phyloP scores from a whole-genome alignment of 768 basidiomycete genomes.

The Fistulinella prunicolor region DNA sequence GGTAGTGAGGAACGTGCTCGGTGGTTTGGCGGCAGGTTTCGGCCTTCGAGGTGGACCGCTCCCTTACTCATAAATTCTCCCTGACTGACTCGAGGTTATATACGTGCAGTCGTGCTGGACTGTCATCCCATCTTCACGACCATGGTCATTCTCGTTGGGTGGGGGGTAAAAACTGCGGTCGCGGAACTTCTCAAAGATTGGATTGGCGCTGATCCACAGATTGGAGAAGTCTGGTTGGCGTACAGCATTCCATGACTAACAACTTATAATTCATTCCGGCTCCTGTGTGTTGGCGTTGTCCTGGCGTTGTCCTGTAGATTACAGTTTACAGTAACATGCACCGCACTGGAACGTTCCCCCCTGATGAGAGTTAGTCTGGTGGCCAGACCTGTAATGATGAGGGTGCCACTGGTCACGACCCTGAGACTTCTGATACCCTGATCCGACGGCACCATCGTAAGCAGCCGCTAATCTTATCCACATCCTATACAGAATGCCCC shows the following conservation, averaged over 20 bases:
- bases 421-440: slow-evolving; percentile 24
- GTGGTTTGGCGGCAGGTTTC: slow-evolving; percentile 86
- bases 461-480: slow-evolving; percentile 4
- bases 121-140: slow-evolving; percentile 73
- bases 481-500: slow-evolving; percentile 23
- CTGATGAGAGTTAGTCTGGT: too few species aligned
- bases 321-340: neutral
- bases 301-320: slow-evolving; percentile 6
- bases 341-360: too few species aligned
- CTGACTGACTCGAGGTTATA: neutral
- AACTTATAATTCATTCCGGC: too few species aligned
- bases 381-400: too few species aligned
- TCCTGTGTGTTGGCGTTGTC: too few species aligned
- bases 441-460: neutral
- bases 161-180: slow-evolving; percentile 65
- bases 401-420: slow-evolving; percentile 11
- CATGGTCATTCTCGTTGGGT: slow-evolving; percentile 69
- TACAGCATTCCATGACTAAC: slow-evolving; percentile 80
- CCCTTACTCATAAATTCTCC: neutral
- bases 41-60: slow-evolving; percentile 64
- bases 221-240: slow-evolving; percentile 71
- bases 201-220: slow-evolving; percentile 58
- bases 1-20: slow-evolving; percentile 79
- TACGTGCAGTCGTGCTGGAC: slow-evolving; percentile 65
- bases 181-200: slow-evolving; percentile 61